Percentiles rank a stretch among this genome's conserved stretches.
phyloP scores from a whole-genome alignment of 345 rosid species.

The Lepidium aucheri region DNA sequence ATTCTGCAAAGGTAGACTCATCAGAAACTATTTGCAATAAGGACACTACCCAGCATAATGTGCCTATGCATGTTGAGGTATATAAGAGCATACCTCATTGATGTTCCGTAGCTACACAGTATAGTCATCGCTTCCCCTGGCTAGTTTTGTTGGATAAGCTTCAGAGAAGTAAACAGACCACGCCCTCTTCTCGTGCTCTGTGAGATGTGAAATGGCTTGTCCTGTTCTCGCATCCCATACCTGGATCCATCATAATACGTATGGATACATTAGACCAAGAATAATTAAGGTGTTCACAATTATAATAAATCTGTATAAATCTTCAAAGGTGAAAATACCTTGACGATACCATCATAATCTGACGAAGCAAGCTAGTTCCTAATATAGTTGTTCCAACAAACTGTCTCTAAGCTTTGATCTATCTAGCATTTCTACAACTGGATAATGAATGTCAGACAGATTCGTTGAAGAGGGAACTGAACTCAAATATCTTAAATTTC shows the following conservation, averaged over 20 bases:
- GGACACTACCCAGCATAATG: slow-evolving; percentile 18
- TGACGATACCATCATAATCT: slow-evolving; percentile 89
- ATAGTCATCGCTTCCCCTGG: slow-evolving; percentile 98
- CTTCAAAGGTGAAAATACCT: slow-evolving; percentile 46
- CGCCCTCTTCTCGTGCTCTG: slow-evolving; percentile 88
- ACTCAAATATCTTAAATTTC: slow-evolving; percentile 90
- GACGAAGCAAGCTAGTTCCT: slow-evolving; percentile 95
- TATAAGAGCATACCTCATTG: slow-evolving; percentile 54
- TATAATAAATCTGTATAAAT: slow-evolving; percentile 3
- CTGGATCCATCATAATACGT: slow-evolving; percentile 43
- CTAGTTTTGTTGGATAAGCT: slow-evolving; percentile 77
- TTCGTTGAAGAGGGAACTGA: slow-evolving; percentile 64
- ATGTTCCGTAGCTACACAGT: slow-evolving; percentile 93
- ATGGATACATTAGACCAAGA: slow-evolving; percentile 4
- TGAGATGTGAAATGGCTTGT: slow-evolving; percentile 58
- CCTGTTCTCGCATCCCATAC: slow-evolving; percentile 97
- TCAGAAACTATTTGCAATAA: slow-evolving; percentile 44
- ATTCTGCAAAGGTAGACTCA: slow-evolving; percentile 47
- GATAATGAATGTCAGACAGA: slow-evolving; percentile 90
- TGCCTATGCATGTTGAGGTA: slow-evolving; percentile 3
- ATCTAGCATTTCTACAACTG: slow-evolving; percentile 78
- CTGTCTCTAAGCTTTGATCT: slow-evolving; percentile 81
- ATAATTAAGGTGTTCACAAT: neutral
- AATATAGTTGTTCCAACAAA: slow-evolving; percentile 93
- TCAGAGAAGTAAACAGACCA: slow-evolving; percentile 99